phyloP scores from a whole-genome alignment of 495 filamentous ascomycete species.

The Penicillium longicatenatum region DNA sequence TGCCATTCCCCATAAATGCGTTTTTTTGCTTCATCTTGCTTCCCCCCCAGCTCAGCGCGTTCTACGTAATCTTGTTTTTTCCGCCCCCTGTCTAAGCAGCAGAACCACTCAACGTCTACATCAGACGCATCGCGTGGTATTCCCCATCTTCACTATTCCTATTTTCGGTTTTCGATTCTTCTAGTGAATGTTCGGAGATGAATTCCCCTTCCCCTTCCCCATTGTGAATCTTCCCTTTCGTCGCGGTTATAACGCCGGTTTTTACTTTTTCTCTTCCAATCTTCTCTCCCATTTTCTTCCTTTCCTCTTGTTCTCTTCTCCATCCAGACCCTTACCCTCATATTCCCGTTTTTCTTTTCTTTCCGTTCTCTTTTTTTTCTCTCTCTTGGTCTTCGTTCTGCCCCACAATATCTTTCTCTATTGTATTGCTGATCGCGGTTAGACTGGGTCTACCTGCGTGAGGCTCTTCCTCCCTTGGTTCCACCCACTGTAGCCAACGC shows the following conservation, averaged over 20 bases:
- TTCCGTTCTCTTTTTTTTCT: too few species aligned
- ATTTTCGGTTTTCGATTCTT: background rate
- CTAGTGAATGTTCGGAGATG: background rate
- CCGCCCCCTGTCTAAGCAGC: background rate
- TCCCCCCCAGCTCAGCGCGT: background rate
- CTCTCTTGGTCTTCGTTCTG: background rate
- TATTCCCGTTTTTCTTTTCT: background rate
- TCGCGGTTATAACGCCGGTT: background rate
- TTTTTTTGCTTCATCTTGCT: conserved; percentile 9
- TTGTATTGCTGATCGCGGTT: background rate
- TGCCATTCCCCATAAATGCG: background rate
- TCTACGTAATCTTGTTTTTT: conserved; percentile 5
- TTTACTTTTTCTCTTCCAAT: conserved; percentile 1
- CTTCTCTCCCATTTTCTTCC: background rate
- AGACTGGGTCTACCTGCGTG: background rate
- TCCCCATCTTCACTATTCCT: background rate
- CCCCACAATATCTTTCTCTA: background rate
- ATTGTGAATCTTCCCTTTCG: conserved; percentile 1
- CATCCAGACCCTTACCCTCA: background rate
- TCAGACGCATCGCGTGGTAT: background rate
- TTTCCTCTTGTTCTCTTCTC: background rate
- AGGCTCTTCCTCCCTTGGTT: conserved; percentile 6
- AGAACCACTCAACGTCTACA: background rate
- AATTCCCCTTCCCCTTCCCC: background rate
- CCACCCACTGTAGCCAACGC: conserved; percentile 1